A percentile compares a stretch with the other conserved stretches of the same genome.
These are phyloP conservation scores for Trypanosoma platydactyli DNA, from an alignment of 208 protist genomes.

Conservation along the genomic window DNA sequence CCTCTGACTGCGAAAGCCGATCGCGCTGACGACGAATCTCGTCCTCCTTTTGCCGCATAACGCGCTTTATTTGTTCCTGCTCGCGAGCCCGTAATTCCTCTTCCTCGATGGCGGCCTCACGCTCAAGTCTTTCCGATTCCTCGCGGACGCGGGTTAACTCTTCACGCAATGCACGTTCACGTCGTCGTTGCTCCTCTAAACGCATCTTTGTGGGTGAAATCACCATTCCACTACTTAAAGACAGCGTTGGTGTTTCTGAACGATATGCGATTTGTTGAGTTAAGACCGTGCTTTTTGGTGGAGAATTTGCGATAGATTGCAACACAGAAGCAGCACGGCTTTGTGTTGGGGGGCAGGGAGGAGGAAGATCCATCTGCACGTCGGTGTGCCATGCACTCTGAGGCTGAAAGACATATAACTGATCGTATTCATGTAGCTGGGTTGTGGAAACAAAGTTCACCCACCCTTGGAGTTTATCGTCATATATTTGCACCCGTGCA, in stretches of 20 bases:
- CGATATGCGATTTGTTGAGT: constrained; percentile 1
- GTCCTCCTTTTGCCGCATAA: constrained; percentile 46
- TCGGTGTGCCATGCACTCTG: constrained; percentile 59
- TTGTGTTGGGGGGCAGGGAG: constrained; percentile 47
- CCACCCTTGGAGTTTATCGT: constrained; percentile 66
- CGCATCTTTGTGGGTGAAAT: constrained; percentile 32
- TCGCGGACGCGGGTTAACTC: constrained; percentile 36
- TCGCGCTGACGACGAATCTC: constrained; percentile 56
- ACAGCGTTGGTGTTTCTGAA: neutral
- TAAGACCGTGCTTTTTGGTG: neutral
- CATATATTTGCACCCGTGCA: constrained; percentile 58
- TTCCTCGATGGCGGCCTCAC: constrained; percentile 38
- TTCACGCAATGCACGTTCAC: constrained; percentile 40
- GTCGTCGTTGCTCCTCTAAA: constrained; percentile 45
- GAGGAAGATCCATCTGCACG: constrained; percentile 68
- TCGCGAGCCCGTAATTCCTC: constrained; percentile 39
- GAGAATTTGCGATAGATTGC: constrained; percentile 8
- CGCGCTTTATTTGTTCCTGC: constrained; percentile 26
- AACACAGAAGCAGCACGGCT: constrained; percentile 19
- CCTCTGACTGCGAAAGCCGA: constrained; percentile 39
- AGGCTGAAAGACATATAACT: constrained; percentile 85
- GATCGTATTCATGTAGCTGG: constrained; percentile 84
- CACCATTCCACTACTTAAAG: neutral
- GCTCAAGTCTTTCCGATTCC: constrained; percentile 47
- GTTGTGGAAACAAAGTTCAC: constrained; percentile 39